Conservation (phyloP, 352 stramenopile genomes). For the Halophytophthora batemanensis region DNA sequence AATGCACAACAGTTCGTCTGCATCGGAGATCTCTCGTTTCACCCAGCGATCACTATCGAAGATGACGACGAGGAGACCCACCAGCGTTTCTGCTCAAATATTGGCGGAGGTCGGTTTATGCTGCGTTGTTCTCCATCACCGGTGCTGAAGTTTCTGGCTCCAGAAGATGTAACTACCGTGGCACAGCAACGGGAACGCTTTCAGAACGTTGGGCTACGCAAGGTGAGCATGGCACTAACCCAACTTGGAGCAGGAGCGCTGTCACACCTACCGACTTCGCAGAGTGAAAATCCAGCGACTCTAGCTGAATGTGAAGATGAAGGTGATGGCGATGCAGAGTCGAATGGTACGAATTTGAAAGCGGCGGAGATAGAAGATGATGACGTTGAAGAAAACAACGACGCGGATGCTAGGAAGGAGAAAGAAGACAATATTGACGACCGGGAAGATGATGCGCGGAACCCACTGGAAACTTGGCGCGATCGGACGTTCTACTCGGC, state of each 20-base stretch:
- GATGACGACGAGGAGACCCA: conserved; percentile 27
- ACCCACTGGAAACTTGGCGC: conserved; percentile 25
- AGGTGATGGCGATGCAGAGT: not conserved
- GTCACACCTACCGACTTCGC: not conserved
- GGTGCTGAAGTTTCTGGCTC: conserved; percentile 38
- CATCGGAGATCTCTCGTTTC: conserved; percentile 52
- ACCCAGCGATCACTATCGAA: conserved; percentile 51
- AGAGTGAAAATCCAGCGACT: not conserved
- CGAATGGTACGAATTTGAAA: not conserved
- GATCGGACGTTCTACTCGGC: conserved; percentile 39
- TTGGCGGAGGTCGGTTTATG: conserved; percentile 51
- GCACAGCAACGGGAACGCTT: conserved; percentile 24
- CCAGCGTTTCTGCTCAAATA: conserved; percentile 61
- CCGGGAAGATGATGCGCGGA: not conserved
- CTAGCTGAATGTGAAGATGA: not conserved
- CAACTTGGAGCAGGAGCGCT: not conserved
- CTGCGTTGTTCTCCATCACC: conserved; percentile 55
- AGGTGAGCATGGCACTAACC: conserved; percentile 15
- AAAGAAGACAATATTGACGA: not conserved
- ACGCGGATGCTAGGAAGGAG: not conserved
- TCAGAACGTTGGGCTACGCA: conserved; percentile 19
- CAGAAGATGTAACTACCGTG: conserved; percentile 46
- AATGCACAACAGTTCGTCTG: conserved; percentile 76
- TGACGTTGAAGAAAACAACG: conserved; percentile 7
- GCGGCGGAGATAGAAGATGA: not conserved